phyloP scores from a whole-genome alignment of 2,329 filamentous ascomycete species.

The Verticillium nubilum region DNA sequence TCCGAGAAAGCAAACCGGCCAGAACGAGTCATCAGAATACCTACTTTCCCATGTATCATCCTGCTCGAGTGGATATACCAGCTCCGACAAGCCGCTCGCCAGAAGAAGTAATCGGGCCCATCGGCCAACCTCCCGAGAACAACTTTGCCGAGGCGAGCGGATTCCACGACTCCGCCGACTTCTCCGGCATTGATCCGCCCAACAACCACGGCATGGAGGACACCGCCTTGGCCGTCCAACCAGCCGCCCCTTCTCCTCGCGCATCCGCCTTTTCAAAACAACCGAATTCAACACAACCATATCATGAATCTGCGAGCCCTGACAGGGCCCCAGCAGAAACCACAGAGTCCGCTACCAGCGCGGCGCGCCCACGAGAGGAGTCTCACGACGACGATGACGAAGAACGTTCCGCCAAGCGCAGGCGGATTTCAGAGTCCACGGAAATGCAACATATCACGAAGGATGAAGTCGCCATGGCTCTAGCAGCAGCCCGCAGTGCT shows the following conservation, averaged over 20 bases:
- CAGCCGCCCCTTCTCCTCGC: background rate
- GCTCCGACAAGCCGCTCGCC: background rate
- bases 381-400: constrained; percentile 17
- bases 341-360: too few species aligned
- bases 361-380: background rate
- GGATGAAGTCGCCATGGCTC: constrained; percentile 42
- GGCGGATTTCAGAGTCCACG: constrained; percentile 17
- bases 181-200: background rate
- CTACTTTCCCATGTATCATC: background rate
- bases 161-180: background rate
- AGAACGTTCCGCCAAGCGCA: constrained; percentile 9
- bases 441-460: constrained; percentile 29
- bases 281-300: background rate
- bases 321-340: background rate
- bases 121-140: background rate
- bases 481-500: constrained; percentile 35
- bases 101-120: background rate
- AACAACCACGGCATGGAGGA: background rate
- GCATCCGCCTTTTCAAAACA: background rate
- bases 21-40: background rate
- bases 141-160: background rate
- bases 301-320: background rate
- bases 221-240: background rate
- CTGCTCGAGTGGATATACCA: background rate
- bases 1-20: background rate